Conservation (phyloP, 1,139 yeast genomes). For the Kodamaea arcana region DNA sequence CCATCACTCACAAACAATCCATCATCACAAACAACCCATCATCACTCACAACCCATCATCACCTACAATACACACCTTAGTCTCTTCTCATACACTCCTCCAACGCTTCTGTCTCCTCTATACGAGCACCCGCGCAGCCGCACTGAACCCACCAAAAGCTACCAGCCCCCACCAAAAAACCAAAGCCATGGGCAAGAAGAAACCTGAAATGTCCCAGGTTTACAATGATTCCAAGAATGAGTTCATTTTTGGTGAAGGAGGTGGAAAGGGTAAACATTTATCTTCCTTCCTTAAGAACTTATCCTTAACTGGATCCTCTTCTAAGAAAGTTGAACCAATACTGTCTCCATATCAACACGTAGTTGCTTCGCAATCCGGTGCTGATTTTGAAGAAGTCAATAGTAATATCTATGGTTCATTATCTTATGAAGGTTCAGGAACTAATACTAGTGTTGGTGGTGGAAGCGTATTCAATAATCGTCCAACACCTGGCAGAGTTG, state of each 20-base stretch:
- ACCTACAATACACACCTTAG: too few relatives aligned
- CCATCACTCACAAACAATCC: too few relatives aligned
- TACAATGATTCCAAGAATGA: slow-evolving; percentile 49
- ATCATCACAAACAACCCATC: too few relatives aligned
- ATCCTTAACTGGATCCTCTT: slow-evolving; percentile 27
- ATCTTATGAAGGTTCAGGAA: slow-evolving; percentile 19
- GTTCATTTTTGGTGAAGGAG: slow-evolving; percentile 63
- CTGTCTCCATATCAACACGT: slow-evolving; percentile 1
- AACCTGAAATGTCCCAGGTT: slow-evolving; percentile 58
- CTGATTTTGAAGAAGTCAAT: slow-evolving; percentile 28
- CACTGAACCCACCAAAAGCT: too few relatives aligned
- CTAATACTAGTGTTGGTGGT: slow-evolving; percentile 3
- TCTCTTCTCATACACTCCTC: too few relatives aligned
- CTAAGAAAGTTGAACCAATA: slow-evolving; percentile 6
- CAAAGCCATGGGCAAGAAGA: slow-evolving; percentile 38
- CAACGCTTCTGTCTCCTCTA: too few relatives aligned
- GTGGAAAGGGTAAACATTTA: slow-evolving; percentile 62
- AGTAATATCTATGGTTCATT: slow-evolving; percentile 41
- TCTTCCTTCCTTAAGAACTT: slow-evolving; percentile 55
- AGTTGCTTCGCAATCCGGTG: slow-evolving; percentile 6
- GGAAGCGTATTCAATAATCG: slow-evolving; percentile 12
- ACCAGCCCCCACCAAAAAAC: neutral
- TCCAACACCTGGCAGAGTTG: slow-evolving; percentile 20
- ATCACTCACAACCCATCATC: too few relatives aligned
- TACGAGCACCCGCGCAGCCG: too few relatives aligned